Evolutionary conservation across 2,329 filamentous ascomycete genomes (phyloP).

Genomic region (Lithohypha guttulata): DNA sequence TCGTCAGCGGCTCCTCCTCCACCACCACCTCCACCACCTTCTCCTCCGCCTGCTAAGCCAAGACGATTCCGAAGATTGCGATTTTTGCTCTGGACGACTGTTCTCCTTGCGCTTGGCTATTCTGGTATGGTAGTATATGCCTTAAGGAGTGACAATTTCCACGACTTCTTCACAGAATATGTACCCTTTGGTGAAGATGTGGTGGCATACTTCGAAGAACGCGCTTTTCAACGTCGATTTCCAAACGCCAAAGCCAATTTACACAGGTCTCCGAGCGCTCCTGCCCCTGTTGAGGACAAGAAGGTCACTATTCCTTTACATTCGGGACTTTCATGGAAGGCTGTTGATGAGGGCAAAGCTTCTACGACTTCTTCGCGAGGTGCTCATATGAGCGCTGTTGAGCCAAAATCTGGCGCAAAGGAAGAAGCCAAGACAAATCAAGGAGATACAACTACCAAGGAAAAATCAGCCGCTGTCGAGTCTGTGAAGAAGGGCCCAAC

Average conservation of each 20-base stretch:
- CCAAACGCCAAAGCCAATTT: conserved; percentile 47
- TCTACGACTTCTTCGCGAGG: conserved; percentile 47
- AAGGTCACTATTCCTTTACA: conserved; percentile 74
- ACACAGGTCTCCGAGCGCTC: conserved; percentile 36
- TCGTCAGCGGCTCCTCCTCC: conserved; percentile 21
- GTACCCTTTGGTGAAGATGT: conserved; percentile 88
- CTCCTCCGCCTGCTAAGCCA: conserved; percentile 35
- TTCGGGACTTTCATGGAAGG: conserved; percentile 73
- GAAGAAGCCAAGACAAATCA: conserved; percentile 11
- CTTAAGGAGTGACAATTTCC: conserved; percentile 90
- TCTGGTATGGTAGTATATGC: conserved; percentile 86
- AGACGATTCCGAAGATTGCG: conserved; percentile 62
- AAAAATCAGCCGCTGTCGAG: conserved; percentile 27
- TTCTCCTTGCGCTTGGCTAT: conserved; percentile 70
- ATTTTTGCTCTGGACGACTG: conserved; percentile 63
- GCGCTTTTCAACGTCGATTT: conserved; percentile 83
- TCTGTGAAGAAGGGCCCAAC: conserved; percentile 24
- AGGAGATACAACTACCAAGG: conserved; percentile 18
- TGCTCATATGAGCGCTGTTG: conserved; percentile 36
- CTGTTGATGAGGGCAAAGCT: conserved; percentile 52
- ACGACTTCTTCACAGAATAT: conserved; percentile 98
- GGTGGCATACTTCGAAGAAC: conserved; percentile 90
- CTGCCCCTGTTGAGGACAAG: conserved; percentile 45
- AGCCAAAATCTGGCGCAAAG: conserved; percentile 15
- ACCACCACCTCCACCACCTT: conserved; percentile 29